Percentiles rank a stretch among this genome's conserved stretches.
Evolutionary conservation across 768 basidiomycete species (phyloP).

Genomic region (Baorangia bicolor): DNA sequence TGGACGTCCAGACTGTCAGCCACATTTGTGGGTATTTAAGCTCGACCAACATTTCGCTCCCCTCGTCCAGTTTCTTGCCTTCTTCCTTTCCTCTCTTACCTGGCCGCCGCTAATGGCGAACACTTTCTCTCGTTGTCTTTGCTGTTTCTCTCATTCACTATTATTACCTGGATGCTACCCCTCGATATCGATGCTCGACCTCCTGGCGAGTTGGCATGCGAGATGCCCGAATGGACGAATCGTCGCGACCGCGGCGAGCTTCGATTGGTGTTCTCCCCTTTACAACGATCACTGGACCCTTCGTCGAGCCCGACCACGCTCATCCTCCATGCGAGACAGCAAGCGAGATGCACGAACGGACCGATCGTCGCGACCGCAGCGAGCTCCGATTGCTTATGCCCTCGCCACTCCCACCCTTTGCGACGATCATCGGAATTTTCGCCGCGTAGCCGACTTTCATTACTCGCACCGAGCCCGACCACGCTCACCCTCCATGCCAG

Average conservation of each 20-base stretch:
- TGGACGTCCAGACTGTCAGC: conserved; percentile 5
- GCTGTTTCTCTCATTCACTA: background rate
- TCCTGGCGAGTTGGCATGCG: background rate
- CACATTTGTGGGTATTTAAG: conserved; percentile 11
- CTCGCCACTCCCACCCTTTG: background rate
- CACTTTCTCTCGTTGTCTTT: background rate
- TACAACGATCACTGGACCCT: no score
- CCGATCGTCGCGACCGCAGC: background rate
- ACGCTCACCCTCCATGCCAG: background rate
- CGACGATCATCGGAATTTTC: background rate
- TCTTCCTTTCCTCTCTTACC: background rate
- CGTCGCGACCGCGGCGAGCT: no score
- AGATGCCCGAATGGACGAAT: no score
- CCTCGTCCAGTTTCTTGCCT: background rate
- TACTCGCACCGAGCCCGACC: background rate
- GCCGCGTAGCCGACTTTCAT: background rate
- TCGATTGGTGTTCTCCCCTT: no score
- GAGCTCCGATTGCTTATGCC: background rate
- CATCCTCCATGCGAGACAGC: no score
- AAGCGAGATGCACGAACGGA: background rate
- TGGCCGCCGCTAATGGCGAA: background rate
- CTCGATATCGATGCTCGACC: background rate
- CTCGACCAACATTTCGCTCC: background rate
- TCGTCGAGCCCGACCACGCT: no score
- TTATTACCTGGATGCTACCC: background rate